Conservation (phyloP, 129 eudicot genomes). For the Flaveria bidentis region DNA sequence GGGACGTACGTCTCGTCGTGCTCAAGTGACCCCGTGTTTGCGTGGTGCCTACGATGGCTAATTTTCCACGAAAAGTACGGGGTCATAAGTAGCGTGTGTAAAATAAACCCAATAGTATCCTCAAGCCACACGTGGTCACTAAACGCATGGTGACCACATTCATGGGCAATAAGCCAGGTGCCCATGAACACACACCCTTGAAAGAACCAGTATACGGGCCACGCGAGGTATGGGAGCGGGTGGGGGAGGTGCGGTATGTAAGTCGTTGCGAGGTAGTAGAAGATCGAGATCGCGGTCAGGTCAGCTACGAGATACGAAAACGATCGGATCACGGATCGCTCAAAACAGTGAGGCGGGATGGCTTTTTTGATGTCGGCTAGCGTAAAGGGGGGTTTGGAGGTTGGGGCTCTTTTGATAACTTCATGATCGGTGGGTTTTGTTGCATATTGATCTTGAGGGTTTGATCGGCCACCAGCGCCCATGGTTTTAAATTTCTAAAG, state of each 20-base stretch:
- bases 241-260: conserved; percentile 47
- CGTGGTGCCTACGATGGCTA: conserved; percentile 57
- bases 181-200: conserved; percentile 56
- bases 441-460: conserved; percentile 7
- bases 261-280: conserved; percentile 47
- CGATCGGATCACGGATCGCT: conserved; percentile 43
- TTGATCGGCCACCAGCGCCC: conserved; percentile 43
- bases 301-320: conserved; percentile 43
- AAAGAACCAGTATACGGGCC: conserved; percentile 48
- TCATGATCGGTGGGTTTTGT: conserved; percentile 22
- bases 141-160: conserved; percentile 62
- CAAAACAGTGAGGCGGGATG: conserved; percentile 62
- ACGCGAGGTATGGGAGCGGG: conserved; percentile 48
- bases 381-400: conserved; percentile 53
- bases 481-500: conserved; percentile 16
- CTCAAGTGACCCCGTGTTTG: conserved; percentile 55
- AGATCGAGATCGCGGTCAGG: conserved; percentile 27
- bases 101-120: conserved; percentile 42
- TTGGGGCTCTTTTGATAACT: conserved; percentile 43
- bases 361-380: conserved; percentile 50
- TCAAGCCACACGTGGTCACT: conserved; percentile 50
- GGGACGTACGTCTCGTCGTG: conserved; percentile 47
- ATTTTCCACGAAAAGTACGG: conserved; percentile 57
- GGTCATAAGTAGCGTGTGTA: conserved; percentile 43
- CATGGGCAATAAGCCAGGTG: conserved; percentile 56